Evolutionary conservation across 805 yeast genomes (phyloP).

Genomic region (Candida gorgasii): DNA sequence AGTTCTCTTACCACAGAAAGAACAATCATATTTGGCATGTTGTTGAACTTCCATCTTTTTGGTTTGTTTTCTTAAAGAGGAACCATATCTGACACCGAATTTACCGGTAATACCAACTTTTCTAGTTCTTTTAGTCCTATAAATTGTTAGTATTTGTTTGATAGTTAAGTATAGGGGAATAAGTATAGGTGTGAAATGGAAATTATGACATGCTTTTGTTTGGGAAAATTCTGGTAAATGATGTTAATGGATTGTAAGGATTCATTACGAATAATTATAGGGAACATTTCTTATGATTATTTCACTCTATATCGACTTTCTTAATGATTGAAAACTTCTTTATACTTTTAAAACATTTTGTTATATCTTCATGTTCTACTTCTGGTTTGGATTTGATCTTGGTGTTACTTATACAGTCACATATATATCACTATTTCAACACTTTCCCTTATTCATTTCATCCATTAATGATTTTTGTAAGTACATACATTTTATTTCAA

Average conservation of each 20-base stretch:
- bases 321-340: background rate
- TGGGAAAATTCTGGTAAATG: too few species aligned
- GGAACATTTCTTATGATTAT: too few species aligned
- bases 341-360: background rate
- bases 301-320: too few species aligned
- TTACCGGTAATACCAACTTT: conserved; percentile 99
- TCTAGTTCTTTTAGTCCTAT: conserved; percentile 99
- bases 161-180: background rate
- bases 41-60: conserved; percentile 99
- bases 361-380: background rate
- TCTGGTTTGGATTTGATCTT: background rate
- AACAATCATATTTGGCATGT: conserved; percentile 98
- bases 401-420: background rate
- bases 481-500: conserved; percentile 5
- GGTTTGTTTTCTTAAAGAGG: conserved; percentile 99
- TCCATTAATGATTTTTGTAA: background rate
- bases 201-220: too few species aligned
- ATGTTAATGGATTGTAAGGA: too few species aligned
- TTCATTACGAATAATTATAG: too few species aligned
- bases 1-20: conserved; percentile 99
- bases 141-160: conserved; percentile 43
- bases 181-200: too few species aligned
- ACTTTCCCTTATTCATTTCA: background rate
- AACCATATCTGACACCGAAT: conserved; percentile 99
- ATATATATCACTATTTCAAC: background rate